A percentile compares a stretch with the other conserved stretches of the same genome.
Evolutionary conservation across 371 early-diverging fungal genomes (phyloP).

Genomic region (Mortierella sp.): DNA sequence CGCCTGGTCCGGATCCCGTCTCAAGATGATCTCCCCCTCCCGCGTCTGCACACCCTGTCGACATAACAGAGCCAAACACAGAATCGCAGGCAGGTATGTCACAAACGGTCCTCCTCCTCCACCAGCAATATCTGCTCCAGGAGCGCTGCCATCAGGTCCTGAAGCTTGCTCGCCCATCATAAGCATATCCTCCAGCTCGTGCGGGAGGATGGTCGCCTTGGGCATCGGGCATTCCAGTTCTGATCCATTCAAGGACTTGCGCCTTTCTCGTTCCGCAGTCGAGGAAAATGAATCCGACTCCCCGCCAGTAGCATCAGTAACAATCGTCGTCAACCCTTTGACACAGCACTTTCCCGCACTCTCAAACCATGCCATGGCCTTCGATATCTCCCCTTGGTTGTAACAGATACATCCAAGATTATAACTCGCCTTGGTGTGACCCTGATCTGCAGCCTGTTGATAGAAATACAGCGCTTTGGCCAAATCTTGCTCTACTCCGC

Average conservation of each 20-base stretch:
- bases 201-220: slow-evolving; percentile 16
- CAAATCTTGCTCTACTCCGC: slow-evolving; percentile 41
- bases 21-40: slow-evolving; percentile 25
- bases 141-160: not conserved
- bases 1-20: slow-evolving; percentile 30
- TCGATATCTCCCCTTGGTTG: slow-evolving; percentile 36
- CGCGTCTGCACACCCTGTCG: slow-evolving; percentile 41
- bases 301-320: not conserved
- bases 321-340: slow-evolving; percentile 12
- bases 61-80: slow-evolving; percentile 41
- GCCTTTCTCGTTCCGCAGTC: not conserved
- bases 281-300: not conserved
- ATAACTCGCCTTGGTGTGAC: slow-evolving; percentile 51
- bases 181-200: slow-evolving; percentile 35
- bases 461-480: slow-evolving; percentile 40
- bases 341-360: slow-evolving; percentile 40
- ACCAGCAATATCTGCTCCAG: not conserved
- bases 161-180: slow-evolving; percentile 1
- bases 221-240: slow-evolving; percentile 21
- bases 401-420: slow-evolving; percentile 51
- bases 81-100: slow-evolving; percentile 42
- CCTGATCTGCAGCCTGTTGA: slow-evolving; percentile 51
- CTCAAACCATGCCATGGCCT: slow-evolving; percentile 52
- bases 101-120: slow-evolving; percentile 31
- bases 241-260: not conserved